Evolutionary conservation across 805 yeast species (phyloP).

Genomic region (Hanseniaspora thailandica): DNA sequence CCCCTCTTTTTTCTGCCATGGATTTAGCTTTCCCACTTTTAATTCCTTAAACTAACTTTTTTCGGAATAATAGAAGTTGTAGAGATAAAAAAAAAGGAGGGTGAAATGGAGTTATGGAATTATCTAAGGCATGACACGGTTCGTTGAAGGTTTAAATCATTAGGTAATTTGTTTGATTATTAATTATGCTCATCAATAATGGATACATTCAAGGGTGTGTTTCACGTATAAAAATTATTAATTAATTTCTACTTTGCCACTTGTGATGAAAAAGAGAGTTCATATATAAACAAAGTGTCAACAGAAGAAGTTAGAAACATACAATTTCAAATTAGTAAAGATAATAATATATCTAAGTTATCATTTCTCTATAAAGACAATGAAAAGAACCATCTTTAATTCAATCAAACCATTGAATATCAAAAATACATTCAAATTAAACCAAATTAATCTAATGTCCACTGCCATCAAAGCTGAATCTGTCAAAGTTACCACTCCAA

Average conservation of each 20-base stretch:
- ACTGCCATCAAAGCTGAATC: constrained; percentile 23
- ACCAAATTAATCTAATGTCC: constrained; percentile 5
- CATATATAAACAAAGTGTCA: no score
- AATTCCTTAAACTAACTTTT: not conserved
- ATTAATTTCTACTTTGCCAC: no score
- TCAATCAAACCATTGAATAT: constrained; percentile 3
- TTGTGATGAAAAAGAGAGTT: no score
- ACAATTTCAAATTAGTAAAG: no score
- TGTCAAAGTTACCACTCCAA: constrained; percentile 46
- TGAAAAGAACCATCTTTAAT: constrained; percentile 1
- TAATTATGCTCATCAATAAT: no score
- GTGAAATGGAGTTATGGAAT: not conserved
- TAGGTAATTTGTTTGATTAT: no score
- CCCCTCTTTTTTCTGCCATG: not conserved
- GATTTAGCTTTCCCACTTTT: not conserved
- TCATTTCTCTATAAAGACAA: not conserved
- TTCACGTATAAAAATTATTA: no score
- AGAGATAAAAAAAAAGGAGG: not conserved
- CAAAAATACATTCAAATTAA: not conserved
- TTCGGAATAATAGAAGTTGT: no score
- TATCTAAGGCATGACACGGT: not conserved
- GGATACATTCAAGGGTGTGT: no score
- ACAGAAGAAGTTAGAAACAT: no score
- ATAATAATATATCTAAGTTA: no score
- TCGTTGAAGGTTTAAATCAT: not conserved